Conservation (phyloP, 2,329 filamentous ascomycete species). For the Ascochyta lentis region DNA sequence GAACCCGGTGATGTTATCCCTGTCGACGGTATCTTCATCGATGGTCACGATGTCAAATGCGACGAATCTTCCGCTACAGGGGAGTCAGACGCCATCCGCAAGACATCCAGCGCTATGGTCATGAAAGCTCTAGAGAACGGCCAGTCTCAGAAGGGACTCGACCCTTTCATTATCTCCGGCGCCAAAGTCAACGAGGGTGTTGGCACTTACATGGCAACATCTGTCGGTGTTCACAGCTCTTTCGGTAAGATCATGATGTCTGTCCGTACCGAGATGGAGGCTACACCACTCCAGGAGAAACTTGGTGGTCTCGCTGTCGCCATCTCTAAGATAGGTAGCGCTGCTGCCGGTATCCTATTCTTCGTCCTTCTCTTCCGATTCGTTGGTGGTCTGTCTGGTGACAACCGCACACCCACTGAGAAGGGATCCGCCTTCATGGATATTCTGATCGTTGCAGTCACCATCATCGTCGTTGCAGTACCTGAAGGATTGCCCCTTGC, state of each 20-base stretch:
- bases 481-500: slow-evolving; percentile 50
- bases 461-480: slow-evolving; percentile 52
- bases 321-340: slow-evolving; percentile 59
- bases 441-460: slow-evolving; percentile 52
- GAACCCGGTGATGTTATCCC: slow-evolving; percentile 73
- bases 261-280: slow-evolving; percentile 59
- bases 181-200: slow-evolving; percentile 60
- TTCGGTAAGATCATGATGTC: slow-evolving; percentile 65
- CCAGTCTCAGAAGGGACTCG: slow-evolving; percentile 58
- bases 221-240: slow-evolving; percentile 62
- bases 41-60: slow-evolving; percentile 69
- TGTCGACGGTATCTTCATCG: slow-evolving; percentile 72
- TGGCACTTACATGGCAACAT: slow-evolving; percentile 62
- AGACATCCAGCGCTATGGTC: slow-evolving; percentile 66
- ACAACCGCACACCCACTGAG: slow-evolving; percentile 29
- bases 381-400: slow-evolving; percentile 38
- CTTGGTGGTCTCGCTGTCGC: slow-evolving; percentile 59
- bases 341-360: slow-evolving; percentile 49
- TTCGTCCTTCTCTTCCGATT: slow-evolving; percentile 50
- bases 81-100: slow-evolving; percentile 74
- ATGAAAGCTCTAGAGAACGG: slow-evolving; percentile 63
- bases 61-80: slow-evolving; percentile 77
- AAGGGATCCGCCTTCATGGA: slow-evolving; percentile 50
- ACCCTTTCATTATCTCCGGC: slow-evolving; percentile 70
- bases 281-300: slow-evolving; percentile 63